These are phyloP conservation scores for Echeveria elegans DNA, from an alignment of 164 flowering plant species.

Conservation along the genomic window DNA sequence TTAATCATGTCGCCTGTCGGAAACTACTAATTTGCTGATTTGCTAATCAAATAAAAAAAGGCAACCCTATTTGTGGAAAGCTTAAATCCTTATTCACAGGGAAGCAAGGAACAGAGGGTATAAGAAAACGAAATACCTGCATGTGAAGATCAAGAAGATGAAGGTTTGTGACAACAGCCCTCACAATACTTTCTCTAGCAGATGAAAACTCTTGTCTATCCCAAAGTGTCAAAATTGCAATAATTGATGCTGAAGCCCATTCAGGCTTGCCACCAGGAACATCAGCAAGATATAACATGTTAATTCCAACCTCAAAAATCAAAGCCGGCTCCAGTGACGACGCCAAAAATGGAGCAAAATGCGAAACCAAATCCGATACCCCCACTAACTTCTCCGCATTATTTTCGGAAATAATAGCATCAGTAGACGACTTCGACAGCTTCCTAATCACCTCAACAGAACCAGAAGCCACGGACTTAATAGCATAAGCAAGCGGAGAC, in stretches of 20 bases:
- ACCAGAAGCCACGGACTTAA: constrained; percentile 85
- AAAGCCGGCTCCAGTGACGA: constrained; percentile 86
- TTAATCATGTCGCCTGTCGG: no score
- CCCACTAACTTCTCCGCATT: constrained; percentile 89
- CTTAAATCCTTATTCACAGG: no score
- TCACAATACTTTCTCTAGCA: constrained; percentile 89
- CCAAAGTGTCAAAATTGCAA: constrained; percentile 93
- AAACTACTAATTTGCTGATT: no score
- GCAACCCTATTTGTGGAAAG: no score
- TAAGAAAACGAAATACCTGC: constrained; percentile 32
- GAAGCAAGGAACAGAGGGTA: no score
- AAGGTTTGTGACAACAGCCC: constrained; percentile 87
- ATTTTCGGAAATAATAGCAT: constrained; percentile 23
- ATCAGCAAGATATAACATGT: constrained; percentile 93
- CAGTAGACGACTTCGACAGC: constrained; percentile 42
- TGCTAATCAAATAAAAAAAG: no score
- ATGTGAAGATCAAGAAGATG: constrained; percentile 92
- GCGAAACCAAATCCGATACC: constrained; percentile 83
- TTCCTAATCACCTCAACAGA: constrained; percentile 56
- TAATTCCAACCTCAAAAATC: constrained; percentile 91
- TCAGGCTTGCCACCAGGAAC: constrained; percentile 99
- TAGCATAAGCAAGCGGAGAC: constrained; percentile 72
- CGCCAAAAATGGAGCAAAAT: constrained; percentile 75
- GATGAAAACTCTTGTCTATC: constrained; percentile 95
- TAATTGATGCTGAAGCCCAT: constrained; percentile 92